These are phyloP conservation scores for Saccharomyces jurei DNA, from an alignment of 805 yeast genomes.

Conservation along the genomic window DNA sequence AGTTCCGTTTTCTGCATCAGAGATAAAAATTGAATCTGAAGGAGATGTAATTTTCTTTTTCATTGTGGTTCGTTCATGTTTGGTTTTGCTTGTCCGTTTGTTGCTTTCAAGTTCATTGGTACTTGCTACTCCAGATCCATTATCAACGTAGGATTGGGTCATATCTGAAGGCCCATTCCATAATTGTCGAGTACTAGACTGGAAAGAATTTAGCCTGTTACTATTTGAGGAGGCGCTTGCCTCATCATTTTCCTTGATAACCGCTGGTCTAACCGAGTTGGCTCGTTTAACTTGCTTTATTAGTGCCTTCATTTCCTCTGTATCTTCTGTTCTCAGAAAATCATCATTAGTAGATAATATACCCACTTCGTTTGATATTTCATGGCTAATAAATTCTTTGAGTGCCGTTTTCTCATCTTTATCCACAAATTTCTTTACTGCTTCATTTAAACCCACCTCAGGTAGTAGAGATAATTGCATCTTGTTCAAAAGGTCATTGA, in stretches of 20 bases:
- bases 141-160: neutral
- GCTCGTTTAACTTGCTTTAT: conserved; percentile 36
- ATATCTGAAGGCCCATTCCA: neutral
- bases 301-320: conserved; percentile 38
- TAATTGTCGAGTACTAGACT: neutral
- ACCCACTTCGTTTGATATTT: conserved; percentile 45
- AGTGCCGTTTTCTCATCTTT: conserved; percentile 76
- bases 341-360: conserved; percentile 38
- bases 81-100: neutral
- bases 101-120: conserved; percentile 2
- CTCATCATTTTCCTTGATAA: conserved; percentile 11
- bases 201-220: neutral
- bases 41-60: neutral
- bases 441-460: conserved; percentile 64
- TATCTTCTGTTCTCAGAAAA: conserved; percentile 32
- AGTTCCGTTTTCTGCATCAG: conserved; percentile 6
- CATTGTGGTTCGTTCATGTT: neutral
- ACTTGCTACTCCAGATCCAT: neutral
- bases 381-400: conserved; percentile 51
- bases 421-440: conserved; percentile 63
- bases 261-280: conserved; percentile 7
- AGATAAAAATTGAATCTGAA: conserved; percentile 12
- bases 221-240: neutral
- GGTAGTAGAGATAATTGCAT: conserved; percentile 64
- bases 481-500: conserved; percentile 53